Conservation (phyloP, 768 basidiomycete genomes). For the Lactifluus subvellereus region DNA sequence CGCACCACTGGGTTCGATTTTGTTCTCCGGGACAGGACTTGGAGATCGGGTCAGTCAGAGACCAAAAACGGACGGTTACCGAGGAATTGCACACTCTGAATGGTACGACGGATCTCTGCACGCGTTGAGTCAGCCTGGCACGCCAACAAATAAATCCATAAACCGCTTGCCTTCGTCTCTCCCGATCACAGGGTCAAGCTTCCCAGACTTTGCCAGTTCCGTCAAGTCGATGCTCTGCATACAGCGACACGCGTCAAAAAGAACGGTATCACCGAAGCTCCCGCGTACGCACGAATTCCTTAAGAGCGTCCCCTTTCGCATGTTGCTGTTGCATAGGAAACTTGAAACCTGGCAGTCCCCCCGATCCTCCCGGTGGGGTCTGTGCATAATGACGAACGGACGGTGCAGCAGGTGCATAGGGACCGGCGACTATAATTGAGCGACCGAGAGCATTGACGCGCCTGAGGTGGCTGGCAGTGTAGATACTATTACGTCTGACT, state of each 20-base stretch:
- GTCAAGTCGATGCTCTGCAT: conserved; percentile 76
- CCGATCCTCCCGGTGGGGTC: conserved; percentile 39
- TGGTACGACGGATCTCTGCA: conserved; percentile 78
- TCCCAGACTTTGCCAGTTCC: conserved; percentile 74
- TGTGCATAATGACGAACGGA: conserved; percentile 41
- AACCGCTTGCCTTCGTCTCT: conserved; percentile 62
- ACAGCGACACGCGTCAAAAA: background rate
- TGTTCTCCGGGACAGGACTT: conserved; percentile 80
- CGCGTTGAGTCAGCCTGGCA: background rate
- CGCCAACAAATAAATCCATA: background rate
- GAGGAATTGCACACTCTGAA: conserved; percentile 61
- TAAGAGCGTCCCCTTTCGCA: conserved; percentile 79
- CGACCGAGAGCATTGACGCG: background rate
- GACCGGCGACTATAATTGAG: background rate
- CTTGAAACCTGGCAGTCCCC: conserved; percentile 55
- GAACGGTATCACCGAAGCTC: background rate
- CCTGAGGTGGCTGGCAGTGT: background rate
- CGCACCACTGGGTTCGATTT: conserved; percentile 88
- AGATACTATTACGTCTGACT: background rate
- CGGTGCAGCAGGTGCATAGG: background rate
- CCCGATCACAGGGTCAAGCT: conserved; percentile 88
- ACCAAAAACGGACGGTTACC: background rate
- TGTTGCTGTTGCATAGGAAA: conserved; percentile 46
- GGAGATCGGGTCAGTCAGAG: background rate
- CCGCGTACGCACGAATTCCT: conserved; percentile 56